Base-by-base conservation (phyloP, 805 yeast species). In the Candida verbasci region DNA sequence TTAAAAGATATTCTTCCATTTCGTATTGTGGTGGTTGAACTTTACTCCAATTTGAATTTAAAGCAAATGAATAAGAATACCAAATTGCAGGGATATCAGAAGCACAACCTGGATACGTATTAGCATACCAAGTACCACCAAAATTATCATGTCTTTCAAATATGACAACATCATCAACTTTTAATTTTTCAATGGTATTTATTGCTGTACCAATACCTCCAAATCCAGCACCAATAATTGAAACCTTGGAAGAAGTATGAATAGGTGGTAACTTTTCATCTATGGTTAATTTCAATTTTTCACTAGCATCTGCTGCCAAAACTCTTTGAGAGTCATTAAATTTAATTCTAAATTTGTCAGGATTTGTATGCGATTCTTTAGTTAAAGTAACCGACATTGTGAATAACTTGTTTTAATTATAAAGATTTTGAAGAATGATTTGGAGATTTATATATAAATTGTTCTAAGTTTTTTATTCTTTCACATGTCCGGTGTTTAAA, bases 91-190 rank as follows among this genome's bases (percentile, higher is more conserved):
- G 36, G 31, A 66, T 62, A 47, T 66, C 72, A 16, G 61, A 55
- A n/a, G 70, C 70, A 45, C 70, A 62, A 1, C 70, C 70, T 2
- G 72, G 72, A 40, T 65, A 66, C 4, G 70, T 61, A 43, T 66
- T 66, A 14, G 70, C 70, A 47, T 58, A 65, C 72, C 72, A 66
- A 16, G 70, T 65, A 10, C 72, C 70, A 12, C 72, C 70, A 44
- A 62, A 61, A 29, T 58, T 46, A 32, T 50, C 52, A 41, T 64
- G 69, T 39, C 61, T 62, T 38, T 66, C 72, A 35, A 66, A 62
- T 10, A 66, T 49, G 6, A 18, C 24, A 36, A 58, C 56, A 42
- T 60, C 67, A 8, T 53, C 44, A 18, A 48, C 54, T 12, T 55
- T 49, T 39, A 58, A 45, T 17, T 55, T 45, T 25, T 56, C 49